Base-by-base conservation (phyloP, 2,329 filamentous ascomycete genomes). In the Colletotrichum melonis region DNA sequence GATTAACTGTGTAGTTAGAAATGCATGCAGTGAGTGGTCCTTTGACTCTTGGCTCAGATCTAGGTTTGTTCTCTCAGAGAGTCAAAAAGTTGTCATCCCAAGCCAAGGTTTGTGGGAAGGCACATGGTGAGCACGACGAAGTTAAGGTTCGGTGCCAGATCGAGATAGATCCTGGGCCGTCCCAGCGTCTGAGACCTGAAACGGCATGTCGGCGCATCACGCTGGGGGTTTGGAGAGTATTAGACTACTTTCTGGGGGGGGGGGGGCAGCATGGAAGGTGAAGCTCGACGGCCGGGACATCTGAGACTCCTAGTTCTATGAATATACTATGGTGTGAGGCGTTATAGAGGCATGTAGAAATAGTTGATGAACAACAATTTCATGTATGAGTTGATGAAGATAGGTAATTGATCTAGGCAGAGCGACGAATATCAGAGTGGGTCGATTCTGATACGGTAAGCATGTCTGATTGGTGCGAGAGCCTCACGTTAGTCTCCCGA, bases 61-160 rank as follows among this genome's bases (percentile, higher is more conserved):
- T 58, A 72, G 52, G 64, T 49, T 72, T 38, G 22, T 24, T 59
- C 32, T 57, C 19, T 22, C 42, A 32, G 42, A 30, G 56, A 42
- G 35, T 11, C 19, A 28, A 30, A 24, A n/a, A 24, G 71, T 70
- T 71, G 55, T 66, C 71, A 73, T 73, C 71, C 35, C 67, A 66
- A 70, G 60, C 55, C 60, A 38, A 46, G 38, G 35, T 56, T 24
- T 22, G 19, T 4, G 42, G 58, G n/a, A 49, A 38, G 59, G 42
- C 65, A 59, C 69, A 69, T 72, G 58, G 60, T 63, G 54, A 46
- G 59, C 30, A 60, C 24, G 60, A 14, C 24, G 19, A 65, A 62
- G 42, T 49, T 69, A 71, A 65, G 62, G 71, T 70, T 72, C 38
- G 22, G 22, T 58, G 58, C 35, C 58, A 69, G 65, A 30, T 38